Evolutionary conservation across 2,329 filamentous ascomycete genomes (phyloP), one percentile per base, ranked within the genome.

Genomic region (Lecanicillium sp.): DNA sequence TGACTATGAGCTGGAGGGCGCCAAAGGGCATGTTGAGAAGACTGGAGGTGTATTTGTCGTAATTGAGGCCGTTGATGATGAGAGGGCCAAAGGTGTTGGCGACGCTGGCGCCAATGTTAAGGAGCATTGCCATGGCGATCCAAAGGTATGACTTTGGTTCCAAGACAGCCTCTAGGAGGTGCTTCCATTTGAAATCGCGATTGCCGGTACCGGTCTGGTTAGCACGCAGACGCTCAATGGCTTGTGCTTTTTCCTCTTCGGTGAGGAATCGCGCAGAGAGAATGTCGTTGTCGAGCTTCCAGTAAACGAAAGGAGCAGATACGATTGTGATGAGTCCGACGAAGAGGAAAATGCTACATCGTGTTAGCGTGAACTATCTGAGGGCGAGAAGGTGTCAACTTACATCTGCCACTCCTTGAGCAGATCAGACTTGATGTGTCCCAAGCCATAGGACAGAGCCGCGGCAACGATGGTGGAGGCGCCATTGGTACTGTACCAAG

Each of bases 141-240:
- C 79, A 86, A 4, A 86, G 69, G 57, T 78, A 77, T 0, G 70
- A 75, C 60, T 78, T 77, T 14, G 69, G 65, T 47, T 79, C 75
- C 0, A 70, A 49, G 3, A 69, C 55, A 0, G 67, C 62, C 51
- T 79, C 74, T 14, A 75, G 69, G 1, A 85, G 68, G 53, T 93
- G 87, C 19, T 77, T 73, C 67, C 75, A 71, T 53, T 85, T 85
- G 64, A 84, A 86, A 52, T 85, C 74, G 54, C 81, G 81, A 52
- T 80, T 85, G 2, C 83, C 84, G 14, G 86, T 82, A 0, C 87
- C 87, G 51, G 87, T 87, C 60, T 88, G 81, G 56, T 91, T 91
- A 19, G 80, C 73, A 0, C 86, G 74, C 5, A 91, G 78, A 0
- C 87, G 75, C 53, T 88, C 86, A 21, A 90, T 69, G 0, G 83